Conservation (phyloP, 305 asterid species). For the Petunia hybrid region DNA sequence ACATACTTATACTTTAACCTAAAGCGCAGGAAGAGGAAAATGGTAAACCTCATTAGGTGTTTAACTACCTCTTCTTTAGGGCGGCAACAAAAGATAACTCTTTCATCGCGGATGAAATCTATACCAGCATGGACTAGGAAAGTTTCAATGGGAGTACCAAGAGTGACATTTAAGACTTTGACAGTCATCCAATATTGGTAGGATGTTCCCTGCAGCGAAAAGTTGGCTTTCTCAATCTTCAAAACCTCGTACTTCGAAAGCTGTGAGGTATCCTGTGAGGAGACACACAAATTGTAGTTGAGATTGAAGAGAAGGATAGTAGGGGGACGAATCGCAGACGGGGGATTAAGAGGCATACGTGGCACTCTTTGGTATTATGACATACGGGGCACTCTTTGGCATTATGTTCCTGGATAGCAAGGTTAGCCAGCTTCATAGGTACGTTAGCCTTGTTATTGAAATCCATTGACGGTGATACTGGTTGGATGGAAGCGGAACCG, state of each 20-base stretch:
- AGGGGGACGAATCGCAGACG: background rate
- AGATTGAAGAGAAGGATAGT: background rate
- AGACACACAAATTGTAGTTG: background rate
- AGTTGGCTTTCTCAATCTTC: constrained; percentile 2
- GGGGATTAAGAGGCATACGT: background rate
- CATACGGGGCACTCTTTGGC: background rate
- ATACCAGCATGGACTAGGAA: background rate
- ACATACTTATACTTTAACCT: too few species aligned
- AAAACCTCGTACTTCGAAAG: constrained; percentile 5
- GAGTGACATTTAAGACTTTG: background rate
- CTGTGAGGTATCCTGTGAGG: background rate
- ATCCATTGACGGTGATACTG: background rate
- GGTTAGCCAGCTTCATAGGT: background rate
- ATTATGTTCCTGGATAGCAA: background rate
- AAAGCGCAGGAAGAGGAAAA: too few species aligned
- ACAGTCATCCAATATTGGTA: background rate
- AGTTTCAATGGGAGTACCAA: background rate
- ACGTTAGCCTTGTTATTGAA: background rate
- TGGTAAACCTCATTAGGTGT: background rate
- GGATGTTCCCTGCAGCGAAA: background rate
- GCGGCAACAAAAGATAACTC: background rate
- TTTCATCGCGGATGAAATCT: background rate
- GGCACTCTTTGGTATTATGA: too few species aligned
- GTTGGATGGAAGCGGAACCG: background rate
- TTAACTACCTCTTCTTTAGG: constrained; percentile 9